Evolutionary conservation across 768 basidiomycete species (phyloP).

Genomic region (Rhodocollybia butyracea): DNA sequence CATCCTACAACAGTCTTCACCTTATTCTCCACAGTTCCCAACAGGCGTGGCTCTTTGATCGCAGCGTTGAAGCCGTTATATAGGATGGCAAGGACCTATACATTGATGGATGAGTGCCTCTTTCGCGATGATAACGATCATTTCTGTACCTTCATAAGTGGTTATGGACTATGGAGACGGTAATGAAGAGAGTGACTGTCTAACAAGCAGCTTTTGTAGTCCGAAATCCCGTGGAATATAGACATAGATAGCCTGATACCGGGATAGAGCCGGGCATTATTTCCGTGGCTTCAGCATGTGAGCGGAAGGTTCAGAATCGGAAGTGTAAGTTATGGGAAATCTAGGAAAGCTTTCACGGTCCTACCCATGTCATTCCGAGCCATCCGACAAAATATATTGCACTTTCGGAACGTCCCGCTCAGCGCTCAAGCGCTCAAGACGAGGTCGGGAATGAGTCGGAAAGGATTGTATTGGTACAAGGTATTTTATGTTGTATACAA

Average conservation of each 20-base stretch:
- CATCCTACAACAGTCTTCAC: conserved; percentile 26
- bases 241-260: not conserved
- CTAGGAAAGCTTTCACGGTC: not conserved
- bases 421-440: not conserved
- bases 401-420: conserved; percentile 1
- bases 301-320: not conserved
- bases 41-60: conserved; percentile 64
- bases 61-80: conserved; percentile 70
- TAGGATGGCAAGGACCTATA: conserved; percentile 68
- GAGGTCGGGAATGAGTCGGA: not conserved
- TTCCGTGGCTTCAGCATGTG: not conserved
- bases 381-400: not conserved
- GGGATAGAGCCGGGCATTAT: conserved; percentile 1
- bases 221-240: not conserved
- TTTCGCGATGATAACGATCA: not conserved
- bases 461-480: not conserved
- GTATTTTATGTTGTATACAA: not conserved
- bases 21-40: conserved; percentile 83
- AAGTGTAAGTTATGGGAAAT: not conserved
- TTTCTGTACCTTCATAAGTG: not conserved
- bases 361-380: not conserved
- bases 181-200: not conserved
- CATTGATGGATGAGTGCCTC: not conserved
- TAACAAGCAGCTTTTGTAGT: not conserved
- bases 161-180: not conserved